Evolutionary conservation across 805 yeast species (phyloP).

Genomic region (Teunomyces atbi): DNA sequence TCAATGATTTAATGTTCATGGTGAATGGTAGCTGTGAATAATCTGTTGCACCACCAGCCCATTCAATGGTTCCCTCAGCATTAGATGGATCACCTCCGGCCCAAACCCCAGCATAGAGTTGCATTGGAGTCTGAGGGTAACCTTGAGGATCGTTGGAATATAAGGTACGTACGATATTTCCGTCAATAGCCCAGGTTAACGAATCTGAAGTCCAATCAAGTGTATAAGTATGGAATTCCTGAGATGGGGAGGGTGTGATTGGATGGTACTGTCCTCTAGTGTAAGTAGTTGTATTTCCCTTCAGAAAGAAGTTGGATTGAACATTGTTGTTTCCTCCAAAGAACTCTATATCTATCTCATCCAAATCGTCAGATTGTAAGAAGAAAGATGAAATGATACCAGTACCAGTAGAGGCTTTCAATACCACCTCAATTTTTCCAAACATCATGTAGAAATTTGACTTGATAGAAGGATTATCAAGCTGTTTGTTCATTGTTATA

Average conservation of each 20-base stretch:
- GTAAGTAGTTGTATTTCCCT: conserved; percentile 14
- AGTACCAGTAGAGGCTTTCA: conserved; percentile 14
- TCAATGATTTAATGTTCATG: conserved; percentile 18
- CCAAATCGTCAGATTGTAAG: conserved; percentile 16
- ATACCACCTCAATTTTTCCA: conserved; percentile 14
- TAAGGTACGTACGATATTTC: conserved; percentile 12
- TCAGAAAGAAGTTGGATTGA: conserved; percentile 14
- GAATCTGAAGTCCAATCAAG: conserved; percentile 14
- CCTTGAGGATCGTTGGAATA: conserved; percentile 12
- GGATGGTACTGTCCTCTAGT: conserved; percentile 15
- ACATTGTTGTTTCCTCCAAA: conserved; percentile 16
- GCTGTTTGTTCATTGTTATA: conserved; percentile 11
- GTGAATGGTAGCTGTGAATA: conserved; percentile 21
- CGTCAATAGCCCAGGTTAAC: conserved; percentile 12
- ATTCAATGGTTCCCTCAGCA: conserved; percentile 21
- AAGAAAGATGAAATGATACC: conserved; percentile 14
- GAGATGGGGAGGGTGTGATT: conserved; percentile 11
- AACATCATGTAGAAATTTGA: conserved; percentile 17
- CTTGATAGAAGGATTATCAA: conserved; percentile 15
- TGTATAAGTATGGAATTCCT: conserved; percentile 14
- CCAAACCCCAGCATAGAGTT: conserved; percentile 39
- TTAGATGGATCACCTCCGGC: conserved; percentile 46
- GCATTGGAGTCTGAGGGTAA: conserved; percentile 18
- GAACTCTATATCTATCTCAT: conserved; percentile 16
- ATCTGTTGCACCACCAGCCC: conserved; percentile 26